Base-by-base conservation (phyloP, 176 grass and related monocot species). In the Guadua angustifolia region DNA sequence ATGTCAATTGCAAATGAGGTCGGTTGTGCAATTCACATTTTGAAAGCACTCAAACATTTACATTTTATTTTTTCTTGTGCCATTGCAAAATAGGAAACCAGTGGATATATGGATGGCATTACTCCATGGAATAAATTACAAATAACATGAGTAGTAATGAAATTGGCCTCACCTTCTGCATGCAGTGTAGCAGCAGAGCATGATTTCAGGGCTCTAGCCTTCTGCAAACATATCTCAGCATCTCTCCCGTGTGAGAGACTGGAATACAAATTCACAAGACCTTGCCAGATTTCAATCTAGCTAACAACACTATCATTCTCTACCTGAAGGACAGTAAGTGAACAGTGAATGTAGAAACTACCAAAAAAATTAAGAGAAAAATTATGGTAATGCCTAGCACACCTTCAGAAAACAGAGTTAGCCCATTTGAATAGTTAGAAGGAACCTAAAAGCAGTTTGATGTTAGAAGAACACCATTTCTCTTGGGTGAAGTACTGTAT, bases 261-360 rank as follows among this genome's bases (percentile, higher is more conserved):
- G 4, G 93, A 92, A 24, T 99, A 99, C 17, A 99, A 57, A 87
- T 92, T 94, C 22, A 91, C 93, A 82, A 99, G 93, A 69, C 92
- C 96, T 86, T 95, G 91, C 96, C 96, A 99, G 17, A 95, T 92
- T 94, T 95, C 96, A 71, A 92, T 88, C 82, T 99, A 93, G 4
- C 70, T 90, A 21, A 90, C 89, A 21, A 90, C 89, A 49, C 73
- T 79, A 55, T 42, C 85, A 83, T 92, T 85, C 43, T 75, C 64
- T 62, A 9, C 86, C 81, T 82, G 78, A 88, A 77, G 22, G 22
- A 75, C 0, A 22, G 7, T 39, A 49, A 4, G 3, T 60, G 15
- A 46, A 57, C 2, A 44, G 58, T 79, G 19, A 83, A 39, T 35
- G 9, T 16, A 45, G 1, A 82, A 85, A 73, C 5, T 82, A 50